Evolutionary conservation across 208 protist genomes (phyloP).

Genomic region (Wallacemonas sp.): DNA sequence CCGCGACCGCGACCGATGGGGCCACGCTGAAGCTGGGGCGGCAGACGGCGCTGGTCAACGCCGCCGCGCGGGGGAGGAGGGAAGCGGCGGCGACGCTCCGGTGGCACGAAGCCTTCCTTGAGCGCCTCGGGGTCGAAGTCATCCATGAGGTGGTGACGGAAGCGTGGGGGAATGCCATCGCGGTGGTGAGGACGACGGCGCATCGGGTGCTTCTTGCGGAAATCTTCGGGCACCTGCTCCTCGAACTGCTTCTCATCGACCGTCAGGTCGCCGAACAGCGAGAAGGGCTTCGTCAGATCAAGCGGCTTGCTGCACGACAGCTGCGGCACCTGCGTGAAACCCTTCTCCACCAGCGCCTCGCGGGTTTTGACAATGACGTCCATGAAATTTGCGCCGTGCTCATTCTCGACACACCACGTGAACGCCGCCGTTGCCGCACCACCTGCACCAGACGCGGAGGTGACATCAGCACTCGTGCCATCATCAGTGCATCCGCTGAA

Average conservation of each 20-base stretch:
- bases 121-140: background rate
- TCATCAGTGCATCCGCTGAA: slow-evolving; percentile 86
- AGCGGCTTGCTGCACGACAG: slow-evolving; percentile 89
- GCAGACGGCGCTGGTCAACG: background rate
- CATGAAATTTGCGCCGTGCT: slow-evolving; percentile 57
- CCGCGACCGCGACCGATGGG: background rate
- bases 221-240: slow-evolving; percentile 57
- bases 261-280: slow-evolving; percentile 78
- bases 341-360: slow-evolving; percentile 61
- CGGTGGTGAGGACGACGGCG: background rate
- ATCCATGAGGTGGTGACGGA: slow-evolving; percentile 1
- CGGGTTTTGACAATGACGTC: slow-evolving; percentile 81
- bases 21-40: background rate
- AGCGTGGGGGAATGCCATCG: background rate
- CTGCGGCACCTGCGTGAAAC: slow-evolving; percentile 85
- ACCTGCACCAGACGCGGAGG: slow-evolving; percentile 48
- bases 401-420: slow-evolving; percentile 73
- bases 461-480: slow-evolving; percentile 81
- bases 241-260: slow-evolving; percentile 54
- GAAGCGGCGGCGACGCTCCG: background rate
- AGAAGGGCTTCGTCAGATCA: slow-evolving; percentile 88
- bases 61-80: background rate
- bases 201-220: background rate
- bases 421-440: slow-evolving; percentile 83
- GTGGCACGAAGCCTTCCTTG: slow-evolving; percentile 4